Conservation (phyloP, 2,329 filamentous ascomycete species). For the Colletotrichum abscissum region DNA sequence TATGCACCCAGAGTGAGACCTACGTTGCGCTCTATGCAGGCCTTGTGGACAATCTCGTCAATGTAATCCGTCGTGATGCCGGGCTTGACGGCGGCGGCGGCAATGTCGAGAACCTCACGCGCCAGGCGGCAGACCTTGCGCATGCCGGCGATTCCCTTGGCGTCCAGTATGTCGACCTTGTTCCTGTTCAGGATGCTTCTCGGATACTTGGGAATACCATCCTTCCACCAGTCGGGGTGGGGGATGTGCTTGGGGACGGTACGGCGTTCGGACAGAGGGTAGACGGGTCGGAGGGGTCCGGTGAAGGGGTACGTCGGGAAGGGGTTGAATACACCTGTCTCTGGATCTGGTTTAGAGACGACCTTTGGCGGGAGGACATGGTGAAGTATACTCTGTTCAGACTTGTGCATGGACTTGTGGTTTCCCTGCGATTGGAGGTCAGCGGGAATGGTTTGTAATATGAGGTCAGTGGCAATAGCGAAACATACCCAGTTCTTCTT, state of each 20-base stretch:
- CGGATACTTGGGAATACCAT: conserved; percentile 78
- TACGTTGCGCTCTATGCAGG: conserved; percentile 92
- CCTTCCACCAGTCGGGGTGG: conserved; percentile 87
- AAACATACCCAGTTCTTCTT: conserved; percentile 94
- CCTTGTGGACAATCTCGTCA: conserved; percentile 94
- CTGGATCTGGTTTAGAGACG: conserved; percentile 92
- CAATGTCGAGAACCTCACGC: conserved; percentile 92
- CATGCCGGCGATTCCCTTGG: conserved; percentile 87
- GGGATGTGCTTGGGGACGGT: conserved; percentile 83
- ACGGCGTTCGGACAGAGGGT: conserved; percentile 80
- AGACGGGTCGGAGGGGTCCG: conserved; percentile 85
- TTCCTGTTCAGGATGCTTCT: conserved; percentile 74
- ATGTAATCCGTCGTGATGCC: conserved; percentile 96
- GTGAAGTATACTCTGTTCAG: conserved; percentile 79
- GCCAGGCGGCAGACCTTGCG: conserved; percentile 89
- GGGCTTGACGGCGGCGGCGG: conserved; percentile 84
- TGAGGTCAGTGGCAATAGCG: conserved; percentile 6
- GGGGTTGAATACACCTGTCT: conserved; percentile 89
- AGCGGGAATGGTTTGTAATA: not conserved
- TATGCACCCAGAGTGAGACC: conserved; percentile 46
- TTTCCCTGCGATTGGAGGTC: conserved; percentile 65
- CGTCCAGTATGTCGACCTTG: conserved; percentile 85
- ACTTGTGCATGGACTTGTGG: conserved; percentile 88
- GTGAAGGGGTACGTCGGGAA: conserved; percentile 90
- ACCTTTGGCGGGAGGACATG: conserved; percentile 81